Evolutionary conservation across 108 stramenopile genomes (phyloP).

Genomic region (Halocafeteria seosinensis): DNA sequence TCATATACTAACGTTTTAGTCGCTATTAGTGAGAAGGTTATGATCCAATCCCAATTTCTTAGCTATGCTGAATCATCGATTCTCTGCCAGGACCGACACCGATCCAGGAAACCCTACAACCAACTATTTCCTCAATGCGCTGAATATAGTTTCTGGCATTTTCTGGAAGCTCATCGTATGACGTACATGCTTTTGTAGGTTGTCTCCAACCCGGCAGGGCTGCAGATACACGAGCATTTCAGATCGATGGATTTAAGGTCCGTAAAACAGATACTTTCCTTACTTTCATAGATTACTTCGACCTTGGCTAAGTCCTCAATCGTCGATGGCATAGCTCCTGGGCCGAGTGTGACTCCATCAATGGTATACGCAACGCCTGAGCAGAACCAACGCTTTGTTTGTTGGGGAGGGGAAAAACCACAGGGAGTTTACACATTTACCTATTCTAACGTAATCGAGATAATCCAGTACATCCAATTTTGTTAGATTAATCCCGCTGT

Average conservation of each 20-base stretch:
- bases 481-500: constrained; percentile 82
- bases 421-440: no score
- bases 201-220: constrained; percentile 81
- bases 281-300: constrained; percentile 76
- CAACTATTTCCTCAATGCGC: constrained; percentile 71
- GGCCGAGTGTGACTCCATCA: constrained; percentile 57
- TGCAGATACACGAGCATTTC: background rate
- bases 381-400: background rate
- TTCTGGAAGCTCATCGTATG: constrained; percentile 76
- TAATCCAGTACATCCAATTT: constrained; percentile 95
- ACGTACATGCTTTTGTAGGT: constrained; percentile 58
- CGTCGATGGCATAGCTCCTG: constrained; percentile 65
- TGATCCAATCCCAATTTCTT: no score
- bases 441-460: constrained; percentile 55
- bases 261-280: background rate
- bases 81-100: constrained; percentile 81
- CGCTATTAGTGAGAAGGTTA: no score
- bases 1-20: no score
- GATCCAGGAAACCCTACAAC: constrained; percentile 85
- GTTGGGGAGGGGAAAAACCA: background rate
- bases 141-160: constrained; percentile 76
- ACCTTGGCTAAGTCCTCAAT: constrained; percentile 56
- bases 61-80: no score
- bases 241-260: background rate
- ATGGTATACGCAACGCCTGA: constrained; percentile 52